Percentiles rank a stretch among this genome's conserved stretches.
phyloP scores from a whole-genome alignment of 1,139 yeast genomes.

The Pneumocystis jirovecii region DNA sequence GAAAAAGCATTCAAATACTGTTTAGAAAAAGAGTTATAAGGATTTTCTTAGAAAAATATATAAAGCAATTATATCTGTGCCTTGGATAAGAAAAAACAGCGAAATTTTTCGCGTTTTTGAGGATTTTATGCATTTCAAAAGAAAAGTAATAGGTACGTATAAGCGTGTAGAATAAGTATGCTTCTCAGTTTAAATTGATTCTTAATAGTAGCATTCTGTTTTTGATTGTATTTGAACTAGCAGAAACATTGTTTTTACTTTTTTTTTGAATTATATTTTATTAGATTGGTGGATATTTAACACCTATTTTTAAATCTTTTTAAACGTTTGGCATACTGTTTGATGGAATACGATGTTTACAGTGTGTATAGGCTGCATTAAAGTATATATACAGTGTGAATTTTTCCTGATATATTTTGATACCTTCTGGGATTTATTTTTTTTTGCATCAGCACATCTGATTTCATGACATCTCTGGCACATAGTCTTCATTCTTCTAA shows the following conservation, averaged over 20 bases:
- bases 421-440: neutral
- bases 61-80: neutral
- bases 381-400: neutral
- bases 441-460: neutral
- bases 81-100: neutral
- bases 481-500: slow-evolving; percentile 18
- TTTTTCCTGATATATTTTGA: neutral
- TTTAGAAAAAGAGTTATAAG: neutral
- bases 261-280: neutral
- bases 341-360: neutral
- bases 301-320: neutral
- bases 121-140: neutral
- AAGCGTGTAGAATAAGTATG: neutral
- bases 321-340: neutral
- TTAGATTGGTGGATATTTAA: neutral
- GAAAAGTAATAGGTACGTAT: neutral
- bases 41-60: neutral
- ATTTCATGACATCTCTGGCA: neutral
- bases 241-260: neutral
- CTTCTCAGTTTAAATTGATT: neutral
- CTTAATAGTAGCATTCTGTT: neutral
- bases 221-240: neutral
- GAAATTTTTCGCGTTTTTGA: neutral
- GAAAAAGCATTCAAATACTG: neutral
- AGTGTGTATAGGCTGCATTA: neutral